phyloP scores from a whole-genome alignment of 2,329 filamentous ascomycete species.

The Thelonectria rubi region DNA sequence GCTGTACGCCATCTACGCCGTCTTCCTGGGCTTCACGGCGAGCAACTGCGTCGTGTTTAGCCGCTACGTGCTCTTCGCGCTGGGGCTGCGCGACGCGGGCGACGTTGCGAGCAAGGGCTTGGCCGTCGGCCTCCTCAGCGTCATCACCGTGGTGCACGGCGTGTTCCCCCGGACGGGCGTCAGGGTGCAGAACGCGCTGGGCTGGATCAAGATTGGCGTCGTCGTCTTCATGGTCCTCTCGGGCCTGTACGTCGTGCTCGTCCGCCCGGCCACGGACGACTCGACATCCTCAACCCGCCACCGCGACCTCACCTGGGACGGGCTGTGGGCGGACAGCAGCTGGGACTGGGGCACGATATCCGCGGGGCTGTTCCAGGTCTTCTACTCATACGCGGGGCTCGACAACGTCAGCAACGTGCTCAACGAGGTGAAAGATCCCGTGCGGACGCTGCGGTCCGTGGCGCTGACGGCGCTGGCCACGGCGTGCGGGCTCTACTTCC shows the following conservation, averaged over 20 bases:
- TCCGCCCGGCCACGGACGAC: conserved; percentile 46
- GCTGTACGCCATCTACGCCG: conserved; percentile 69
- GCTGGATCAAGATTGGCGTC: conserved; percentile 70
- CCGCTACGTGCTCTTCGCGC: conserved; percentile 69
- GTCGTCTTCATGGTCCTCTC: conserved; percentile 69
- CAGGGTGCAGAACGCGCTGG: conserved; percentile 67
- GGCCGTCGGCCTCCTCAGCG: conserved; percentile 64
- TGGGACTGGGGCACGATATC: conserved; percentile 76
- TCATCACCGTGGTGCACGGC: conserved; percentile 67
- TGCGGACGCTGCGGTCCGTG: conserved; percentile 71
- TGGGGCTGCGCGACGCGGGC: conserved; percentile 59
- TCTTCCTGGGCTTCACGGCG: conserved; percentile 72
- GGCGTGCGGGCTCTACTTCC: conserved; percentile 70
- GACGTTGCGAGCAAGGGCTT: conserved; percentile 64
- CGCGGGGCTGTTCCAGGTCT: conserved; percentile 73
- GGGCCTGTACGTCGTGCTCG: conserved; percentile 66
- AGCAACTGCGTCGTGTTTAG: conserved; percentile 77
- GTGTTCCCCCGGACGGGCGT: conserved; percentile 66
- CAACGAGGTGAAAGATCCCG: conserved; percentile 75
- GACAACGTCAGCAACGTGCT: conserved; percentile 75
- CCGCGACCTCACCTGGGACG: conserved; percentile 54
- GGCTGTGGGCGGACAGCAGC: conserved; percentile 70
- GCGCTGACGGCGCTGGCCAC: conserved; percentile 68
- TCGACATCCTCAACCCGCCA: conserved; percentile 3
- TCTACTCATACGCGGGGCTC: conserved; percentile 74